Base-by-base conservation (phyloP, 192 early-diverging fungal genomes). In the Podila epicladia region DNA sequence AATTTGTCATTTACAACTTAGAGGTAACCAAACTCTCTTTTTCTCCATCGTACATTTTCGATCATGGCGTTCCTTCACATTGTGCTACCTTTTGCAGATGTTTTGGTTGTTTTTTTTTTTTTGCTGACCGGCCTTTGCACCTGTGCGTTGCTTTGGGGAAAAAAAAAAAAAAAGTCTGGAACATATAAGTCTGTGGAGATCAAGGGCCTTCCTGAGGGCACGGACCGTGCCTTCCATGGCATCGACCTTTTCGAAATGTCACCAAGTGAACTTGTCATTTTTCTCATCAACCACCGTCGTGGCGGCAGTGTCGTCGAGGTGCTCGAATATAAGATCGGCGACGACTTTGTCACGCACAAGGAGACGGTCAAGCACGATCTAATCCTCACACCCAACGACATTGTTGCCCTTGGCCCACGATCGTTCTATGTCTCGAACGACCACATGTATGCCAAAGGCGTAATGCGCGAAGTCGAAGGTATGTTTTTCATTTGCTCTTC, bases 341-440 rank as follows among this genome's bases (percentile, higher is more conserved):
- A 82, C 9, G 59, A 69, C 24, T 73, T 69, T 26, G 70, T 89
- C 2, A 67, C 75, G 63, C 77, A 89, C 64, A 69, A 84, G 32
- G 78, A 88, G 50, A 91, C 90, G 2, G 80, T 89, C 12, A 73
- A 78, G 48, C 87, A 88, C 37, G 83, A 84, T 0, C 75, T 91
- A 11, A 85, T 91, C 5, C 53, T 37, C n/a, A 83, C 84, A 12
- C 88, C 90, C 1, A 91, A 91, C 50, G 86, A 91, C 61, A 84
- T 91, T 45, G 84, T 87, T 12, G 87, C 90, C 19, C 69, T 77
- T 7, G 89, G 88, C 4, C 82, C 71, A 20, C 64, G 75, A 41
- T 82, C 85, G 15, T 91, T 91, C 58, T 91, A 91, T 71, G 84
- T 87, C 5, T 87, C 88, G 20, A 91, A 91, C 69, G 90, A 91